phyloP scores from a whole-genome alignment of 2,329 filamentous ascomycete genomes.

The Aspergillus fumigatiaffinis region DNA sequence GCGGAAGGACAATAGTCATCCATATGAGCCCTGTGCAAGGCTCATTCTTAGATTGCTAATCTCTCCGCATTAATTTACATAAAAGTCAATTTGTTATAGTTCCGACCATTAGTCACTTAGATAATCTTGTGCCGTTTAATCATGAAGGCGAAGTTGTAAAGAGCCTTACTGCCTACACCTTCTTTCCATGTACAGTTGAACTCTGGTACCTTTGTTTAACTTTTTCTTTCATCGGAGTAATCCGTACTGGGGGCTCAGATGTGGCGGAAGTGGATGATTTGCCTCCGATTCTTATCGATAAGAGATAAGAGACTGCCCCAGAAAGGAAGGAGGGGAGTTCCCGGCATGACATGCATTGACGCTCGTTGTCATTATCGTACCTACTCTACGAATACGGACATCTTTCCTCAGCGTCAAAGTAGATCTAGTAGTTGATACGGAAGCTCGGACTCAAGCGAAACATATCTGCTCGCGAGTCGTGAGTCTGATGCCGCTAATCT shows the following conservation, averaged over 20 bases:
- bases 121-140: neutral
- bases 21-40: too few relatives aligned
- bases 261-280: neutral
- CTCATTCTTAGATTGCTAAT: neutral
- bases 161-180: neutral
- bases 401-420: neutral
- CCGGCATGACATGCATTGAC: neutral
- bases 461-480: neutral
- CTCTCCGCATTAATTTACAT: neutral
- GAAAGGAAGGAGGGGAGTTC: constrained; percentile 2
- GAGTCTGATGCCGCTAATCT: neutral
- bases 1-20: neutral
- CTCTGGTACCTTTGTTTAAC: neutral
- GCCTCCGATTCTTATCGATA: constrained; percentile 7
- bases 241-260: neutral
- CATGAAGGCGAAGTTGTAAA: neutral
- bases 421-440: neutral
- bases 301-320: neutral
- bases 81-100: neutral
- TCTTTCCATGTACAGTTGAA: neutral
- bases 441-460: too few relatives aligned
- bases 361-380: neutral
- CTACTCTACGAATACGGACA: neutral
- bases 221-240: neutral
- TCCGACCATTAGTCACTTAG: neutral